Evolutionary conservation across 352 stramenopile species (phyloP), one percentile per base, ranked within the genome.

Genomic region (Globisporangium parvum): DNA sequence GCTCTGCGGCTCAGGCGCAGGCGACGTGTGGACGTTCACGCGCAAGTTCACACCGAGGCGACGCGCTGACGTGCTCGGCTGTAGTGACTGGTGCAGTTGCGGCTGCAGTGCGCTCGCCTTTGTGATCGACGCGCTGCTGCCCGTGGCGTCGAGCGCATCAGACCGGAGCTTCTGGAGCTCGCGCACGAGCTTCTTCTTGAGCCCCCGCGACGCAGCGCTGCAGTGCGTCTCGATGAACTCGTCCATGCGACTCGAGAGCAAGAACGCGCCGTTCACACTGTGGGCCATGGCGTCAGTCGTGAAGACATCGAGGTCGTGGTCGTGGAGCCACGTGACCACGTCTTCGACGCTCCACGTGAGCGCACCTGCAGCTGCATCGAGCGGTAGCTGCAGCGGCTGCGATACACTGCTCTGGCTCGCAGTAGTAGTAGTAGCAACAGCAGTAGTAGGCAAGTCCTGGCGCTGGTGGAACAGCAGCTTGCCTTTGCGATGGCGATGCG

Each of bases 181-280:
- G 8, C 83, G 76, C 57, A 75, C 66, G 28, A 93, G 57, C 44
- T 91, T 91, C 62, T 89, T 90, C 62, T 90, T 90, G 47, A 88
- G 75, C 1, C 76, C 76, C 4, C 83, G 69, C 53, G 76, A 87
- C n/a, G 74, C 76, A 9, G 60, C 56, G 9, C 52, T 55, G 17
- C 64, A 70, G 46, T 72, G 72, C 20, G 62, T 46, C 31, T 87
- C 76, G n/a, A 90, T 55, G 50, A 93, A 73, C 50, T 55, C 58
- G 6, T 91, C 73, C 50, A 88, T 71, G 9, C 54, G 55, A 4
- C 51, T 26, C 10, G 66, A 67, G 23, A 85, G 53, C 20, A 88
- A 54, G 56, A 87, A 66, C 10, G 58, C 67, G 23, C 80, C 80
- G 47, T 87, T 72, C 1, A 93, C 62, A 20, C 62, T 51, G 23